Evolutionary conservation across 73 alveolate species (phyloP).

Genomic region (Durusdinium trenchii): DNA sequence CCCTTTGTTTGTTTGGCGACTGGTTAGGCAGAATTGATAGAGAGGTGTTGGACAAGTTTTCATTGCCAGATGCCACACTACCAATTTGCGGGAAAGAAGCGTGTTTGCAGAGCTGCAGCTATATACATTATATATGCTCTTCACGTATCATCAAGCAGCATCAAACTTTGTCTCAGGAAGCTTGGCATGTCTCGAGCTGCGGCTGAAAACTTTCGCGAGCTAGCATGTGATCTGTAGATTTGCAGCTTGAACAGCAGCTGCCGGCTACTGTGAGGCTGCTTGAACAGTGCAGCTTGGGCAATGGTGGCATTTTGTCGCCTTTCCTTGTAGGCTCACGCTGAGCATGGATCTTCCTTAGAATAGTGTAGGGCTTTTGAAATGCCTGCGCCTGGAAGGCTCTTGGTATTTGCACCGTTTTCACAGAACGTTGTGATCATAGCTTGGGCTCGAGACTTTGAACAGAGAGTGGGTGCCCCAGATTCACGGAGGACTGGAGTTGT

Average conservation of each 20-base stretch:
- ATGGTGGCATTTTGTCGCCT: background rate
- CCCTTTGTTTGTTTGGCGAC: no score
- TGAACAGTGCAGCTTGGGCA: slow-evolving; percentile 75
- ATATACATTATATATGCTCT: no score
- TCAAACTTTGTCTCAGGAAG: slow-evolving; percentile 12
- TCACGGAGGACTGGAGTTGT: no score
- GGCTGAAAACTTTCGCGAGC: slow-evolving; percentile 61
- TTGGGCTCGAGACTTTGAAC: slow-evolving; percentile 39
- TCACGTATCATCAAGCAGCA: no score
- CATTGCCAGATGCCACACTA: no score
- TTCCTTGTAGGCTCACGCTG: no score
- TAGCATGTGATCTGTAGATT: slow-evolving; percentile 33
- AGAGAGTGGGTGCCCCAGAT: slow-evolving; percentile 20
- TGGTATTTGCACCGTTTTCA: background rate
- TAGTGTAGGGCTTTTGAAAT: slow-evolving; percentile 44
- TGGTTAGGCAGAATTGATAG: no score
- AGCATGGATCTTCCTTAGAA: slow-evolving; percentile 25
- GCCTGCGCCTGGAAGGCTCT: slow-evolving; percentile 25
- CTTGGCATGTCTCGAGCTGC: slow-evolving; percentile 88
- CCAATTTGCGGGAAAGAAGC: no score
- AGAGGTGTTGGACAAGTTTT: no score
- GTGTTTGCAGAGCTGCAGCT: no score
- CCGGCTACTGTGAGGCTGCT: slow-evolving; percentile 71
- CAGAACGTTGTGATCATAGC: background rate
- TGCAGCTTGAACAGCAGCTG: slow-evolving; percentile 15